Percentiles rank a stretch among this genome's conserved stretches.
Evolutionary conservation across 2,329 filamentous ascomycete species (phyloP).

Genomic region (Berkeleyomyces basicola): DNA sequence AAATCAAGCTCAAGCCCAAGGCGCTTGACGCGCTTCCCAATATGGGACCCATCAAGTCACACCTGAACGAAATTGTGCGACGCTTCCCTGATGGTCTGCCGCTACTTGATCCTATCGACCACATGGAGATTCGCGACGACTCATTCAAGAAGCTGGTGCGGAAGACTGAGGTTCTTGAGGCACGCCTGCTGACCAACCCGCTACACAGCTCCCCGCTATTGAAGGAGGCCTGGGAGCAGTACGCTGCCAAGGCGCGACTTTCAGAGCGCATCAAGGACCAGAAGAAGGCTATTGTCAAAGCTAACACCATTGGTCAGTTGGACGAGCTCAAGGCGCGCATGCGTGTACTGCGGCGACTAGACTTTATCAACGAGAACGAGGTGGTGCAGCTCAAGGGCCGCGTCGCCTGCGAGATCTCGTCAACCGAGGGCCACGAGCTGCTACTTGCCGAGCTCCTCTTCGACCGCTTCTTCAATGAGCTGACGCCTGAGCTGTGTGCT

Average conservation of each 20-base stretch:
- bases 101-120: constrained; percentile 79
- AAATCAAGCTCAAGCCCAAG: constrained; percentile 45
- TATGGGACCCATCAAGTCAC: constrained; percentile 42
- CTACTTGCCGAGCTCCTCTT: constrained; percentile 87
- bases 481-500: constrained; percentile 74
- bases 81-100: constrained; percentile 88
- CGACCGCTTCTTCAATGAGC: constrained; percentile 94
- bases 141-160: constrained; percentile 82
- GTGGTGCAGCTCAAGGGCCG: constrained; percentile 94
- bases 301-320: constrained; percentile 76
- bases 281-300: constrained; percentile 74
- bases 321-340: constrained; percentile 95
- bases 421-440: constrained; percentile 75
- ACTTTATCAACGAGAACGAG: constrained; percentile 89
- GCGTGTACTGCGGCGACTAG: constrained; percentile 79
- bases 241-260: constrained; percentile 62
- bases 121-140: constrained; percentile 88
- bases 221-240: constrained; percentile 72
- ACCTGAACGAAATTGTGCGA: constrained; percentile 60
- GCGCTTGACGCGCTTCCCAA: constrained; percentile 10
- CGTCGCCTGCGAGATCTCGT: constrained; percentile 94
- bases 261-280: constrained; percentile 67
- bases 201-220: constrained; percentile 80
- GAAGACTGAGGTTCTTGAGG: constrained; percentile 95
- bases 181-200: constrained; percentile 71